phyloP scores from a whole-genome alignment of 768 basidiomycete genomes.

The Mycena floridula region DNA sequence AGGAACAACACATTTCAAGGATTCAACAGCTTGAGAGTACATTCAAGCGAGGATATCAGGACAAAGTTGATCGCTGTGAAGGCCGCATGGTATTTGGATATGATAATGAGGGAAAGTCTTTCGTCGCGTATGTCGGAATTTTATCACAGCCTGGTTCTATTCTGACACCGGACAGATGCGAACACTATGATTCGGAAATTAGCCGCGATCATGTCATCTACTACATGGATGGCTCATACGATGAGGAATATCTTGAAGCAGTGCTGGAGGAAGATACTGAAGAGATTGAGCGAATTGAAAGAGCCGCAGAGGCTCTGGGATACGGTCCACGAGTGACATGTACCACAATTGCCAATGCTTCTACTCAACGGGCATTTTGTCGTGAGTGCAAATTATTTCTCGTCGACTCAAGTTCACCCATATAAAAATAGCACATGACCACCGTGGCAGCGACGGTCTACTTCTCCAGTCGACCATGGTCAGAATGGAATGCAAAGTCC shows the following conservation, averaged over 20 bases:
- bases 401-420: not conserved
- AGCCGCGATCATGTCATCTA: not conserved
- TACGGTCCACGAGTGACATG: constrained; percentile 12
- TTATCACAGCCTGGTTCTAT: not conserved
- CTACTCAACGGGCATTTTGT: constrained; percentile 10
- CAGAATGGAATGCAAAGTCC: not conserved
- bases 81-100: not conserved
- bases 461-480: constrained; percentile 1
- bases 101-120: not conserved
- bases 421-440: constrained; percentile 2
- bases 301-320: constrained; percentile 5
- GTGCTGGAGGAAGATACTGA: constrained; percentile 13
- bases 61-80: not conserved
- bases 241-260: constrained; percentile 16
- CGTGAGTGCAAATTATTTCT: constrained; percentile 6
- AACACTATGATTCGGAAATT: not conserved
- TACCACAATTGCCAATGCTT: constrained; percentile 13
- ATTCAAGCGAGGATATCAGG: not conserved
- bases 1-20: not conserved
- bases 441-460: not conserved
- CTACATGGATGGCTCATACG: constrained; percentile 5
- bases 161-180: not conserved
- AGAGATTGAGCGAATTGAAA: constrained; percentile 15
- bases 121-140: not conserved
- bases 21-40: not conserved